phyloP scores from a whole-genome alignment of 2,329 filamentous ascomycete species.

The Hypomyces perniciosus region DNA sequence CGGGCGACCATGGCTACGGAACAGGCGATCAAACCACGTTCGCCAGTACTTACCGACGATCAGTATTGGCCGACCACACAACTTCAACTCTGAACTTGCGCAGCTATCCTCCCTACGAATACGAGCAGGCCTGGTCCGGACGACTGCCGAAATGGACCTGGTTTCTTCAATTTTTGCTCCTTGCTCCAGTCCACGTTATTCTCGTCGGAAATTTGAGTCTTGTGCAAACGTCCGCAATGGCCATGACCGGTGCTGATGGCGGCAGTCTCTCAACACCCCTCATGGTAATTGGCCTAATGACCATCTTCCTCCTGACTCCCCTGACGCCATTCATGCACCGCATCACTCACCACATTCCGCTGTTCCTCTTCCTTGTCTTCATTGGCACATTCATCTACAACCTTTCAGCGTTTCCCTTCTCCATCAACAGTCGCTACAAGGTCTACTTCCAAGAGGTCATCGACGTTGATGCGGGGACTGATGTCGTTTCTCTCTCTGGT shows the following conservation, averaged over 20 bases:
- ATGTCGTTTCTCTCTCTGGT: slow-evolving; percentile 64
- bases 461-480: slow-evolving; percentile 66
- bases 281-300: slow-evolving; percentile 59
- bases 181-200: slow-evolving; percentile 72
- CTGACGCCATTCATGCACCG: slow-evolving; percentile 81
- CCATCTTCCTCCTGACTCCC: slow-evolving; percentile 68
- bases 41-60: slow-evolving; percentile 49
- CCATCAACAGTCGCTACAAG: slow-evolving; percentile 71
- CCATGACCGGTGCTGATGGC: slow-evolving; percentile 82
- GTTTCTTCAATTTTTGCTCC: slow-evolving; percentile 76
- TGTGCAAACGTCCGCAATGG: slow-evolving; percentile 62
- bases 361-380: slow-evolving; percentile 68
- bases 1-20: slow-evolving; percentile 28
- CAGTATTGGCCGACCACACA: slow-evolving; percentile 29
- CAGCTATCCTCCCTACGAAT: slow-evolving; percentile 45
- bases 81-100: slow-evolving; percentile 19
- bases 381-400: slow-evolving; percentile 78
- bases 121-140: slow-evolving; percentile 82
- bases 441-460: slow-evolving; percentile 80
- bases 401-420: slow-evolving; percentile 83
- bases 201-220: slow-evolving; percentile 72
- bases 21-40: slow-evolving; percentile 44
- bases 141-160: slow-evolving; percentile 77
- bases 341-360: slow-evolving; percentile 73
- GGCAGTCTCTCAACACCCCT: slow-evolving; percentile 67